A percentile compares a stretch with the other conserved stretches of the same genome.
Evolutionary conservation across 768 basidiomycete genomes (phyloP).

Genomic region (Auricularia heimuer): DNA sequence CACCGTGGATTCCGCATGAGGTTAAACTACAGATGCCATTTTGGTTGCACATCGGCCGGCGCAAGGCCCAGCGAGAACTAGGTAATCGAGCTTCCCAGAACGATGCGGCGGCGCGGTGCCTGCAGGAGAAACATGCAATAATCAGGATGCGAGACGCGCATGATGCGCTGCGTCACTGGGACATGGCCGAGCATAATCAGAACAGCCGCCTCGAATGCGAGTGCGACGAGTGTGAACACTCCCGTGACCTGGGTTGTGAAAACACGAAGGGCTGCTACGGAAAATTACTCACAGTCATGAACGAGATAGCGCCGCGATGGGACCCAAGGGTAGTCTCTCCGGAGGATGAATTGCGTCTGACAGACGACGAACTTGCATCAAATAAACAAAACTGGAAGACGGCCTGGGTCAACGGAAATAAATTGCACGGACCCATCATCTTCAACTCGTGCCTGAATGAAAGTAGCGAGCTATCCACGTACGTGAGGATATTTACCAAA

Average conservation of each 20-base stretch:
- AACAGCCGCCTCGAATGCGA: not conserved
- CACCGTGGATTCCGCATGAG: not conserved
- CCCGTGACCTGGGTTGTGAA: not conserved
- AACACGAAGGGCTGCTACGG: not conserved
- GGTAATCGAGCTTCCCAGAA: not conserved
- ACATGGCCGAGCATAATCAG: not conserved
- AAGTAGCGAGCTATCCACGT: not conserved
- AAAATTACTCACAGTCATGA: not conserved
- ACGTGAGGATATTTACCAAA: not conserved
- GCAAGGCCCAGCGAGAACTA: too few relatives aligned
- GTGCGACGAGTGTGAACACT: not conserved
- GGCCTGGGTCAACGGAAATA: not conserved
- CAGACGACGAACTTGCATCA: too few relatives aligned
- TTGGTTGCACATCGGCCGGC: not conserved
- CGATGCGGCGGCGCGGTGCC: not conserved
- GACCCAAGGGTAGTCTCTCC: conserved; percentile 12
- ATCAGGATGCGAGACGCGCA: not conserved
- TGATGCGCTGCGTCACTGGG: conserved; percentile 16
- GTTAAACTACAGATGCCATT: not conserved
- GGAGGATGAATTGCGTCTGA: too few relatives aligned
- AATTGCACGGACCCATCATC: not conserved
- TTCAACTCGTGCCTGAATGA: not conserved
- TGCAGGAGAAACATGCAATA: not conserved
- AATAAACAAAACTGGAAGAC: too few relatives aligned
- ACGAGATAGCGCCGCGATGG: not conserved